Base-by-base conservation (phyloP, 2,329 filamentous ascomycete genomes). In the Huntiella bhutanensis region DNA sequence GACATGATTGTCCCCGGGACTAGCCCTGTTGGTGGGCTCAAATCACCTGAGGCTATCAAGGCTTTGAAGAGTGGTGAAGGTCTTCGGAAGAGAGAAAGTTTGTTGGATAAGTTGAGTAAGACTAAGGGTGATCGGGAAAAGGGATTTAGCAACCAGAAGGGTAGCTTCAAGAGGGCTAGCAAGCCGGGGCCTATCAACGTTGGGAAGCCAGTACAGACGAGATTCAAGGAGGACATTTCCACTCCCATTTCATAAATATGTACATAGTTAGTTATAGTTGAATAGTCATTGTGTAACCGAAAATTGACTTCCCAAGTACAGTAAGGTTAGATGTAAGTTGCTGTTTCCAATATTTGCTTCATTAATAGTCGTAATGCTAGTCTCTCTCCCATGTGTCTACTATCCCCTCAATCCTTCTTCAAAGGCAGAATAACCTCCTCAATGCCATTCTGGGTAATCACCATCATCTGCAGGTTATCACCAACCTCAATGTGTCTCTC, bases 401-500 rank as follows among this genome's bases (percentile, higher is more conserved):
- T 17, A n/a, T 8, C 32, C 15, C 19, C 49, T 60, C 81, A 94
- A 64, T 94, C 86, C 67, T 78, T 78, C 82, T 98, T 98, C 68
- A 98, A 66, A 22, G 82, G 79, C 55, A 79, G 65, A 58, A 81
- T 80, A 44, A 76, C 73, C 71, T 98, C 91, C 67, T 92, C 74
- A 58, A 96, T 86, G 8, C 91, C 91, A 45, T 85, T 70, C 62
- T 73, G 76, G 42, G 86, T 94, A 57, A 96, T 85, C 55, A 92
- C 77, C 71, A 98, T 72, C 75, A 95, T 87, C 71, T 98, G 91
- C 61, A 98, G 66, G 43, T 82, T 80, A 66, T 98, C 91, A 62
- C 91, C 91, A 52, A 98, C 92, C 70, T 98, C 91, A 55, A 98
- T 98, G 67, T 98, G 91, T 65, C 91, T 82, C 73, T 98, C 91